Evolutionary conservation across 345 rosid genomes (phyloP).

Genomic region (Eucalyptus pauciflora): DNA sequence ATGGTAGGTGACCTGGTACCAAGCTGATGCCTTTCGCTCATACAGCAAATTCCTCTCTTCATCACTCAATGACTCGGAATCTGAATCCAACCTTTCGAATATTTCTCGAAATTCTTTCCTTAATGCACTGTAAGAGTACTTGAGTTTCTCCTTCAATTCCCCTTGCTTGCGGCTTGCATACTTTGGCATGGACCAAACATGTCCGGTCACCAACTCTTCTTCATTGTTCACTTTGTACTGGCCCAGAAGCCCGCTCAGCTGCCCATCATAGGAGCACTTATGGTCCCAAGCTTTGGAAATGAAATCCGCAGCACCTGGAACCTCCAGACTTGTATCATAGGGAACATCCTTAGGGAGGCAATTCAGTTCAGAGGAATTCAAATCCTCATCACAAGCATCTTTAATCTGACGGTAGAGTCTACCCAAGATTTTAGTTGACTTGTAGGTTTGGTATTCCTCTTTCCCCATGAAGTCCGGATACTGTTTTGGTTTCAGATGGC

Average conservation of each 20-base stretch:
- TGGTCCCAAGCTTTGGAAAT: conserved; percentile 66
- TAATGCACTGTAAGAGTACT: conserved; percentile 52
- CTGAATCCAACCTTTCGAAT: conserved; percentile 38
- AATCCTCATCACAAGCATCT: conserved; percentile 46
- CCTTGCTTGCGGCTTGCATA: conserved; percentile 60
- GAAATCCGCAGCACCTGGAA: conserved; percentile 43
- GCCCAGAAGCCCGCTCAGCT: conserved; percentile 57
- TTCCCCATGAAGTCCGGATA: conserved; percentile 97
- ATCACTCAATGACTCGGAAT: conserved; percentile 33
- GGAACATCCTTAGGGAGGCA: conserved; percentile 26
- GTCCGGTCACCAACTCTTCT: conserved; percentile 92
- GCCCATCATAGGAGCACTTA: conserved; percentile 70
- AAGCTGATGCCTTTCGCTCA: conserved; percentile 85
- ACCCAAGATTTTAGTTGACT: conserved; percentile 65
- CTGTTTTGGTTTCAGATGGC: conserved; percentile 50
- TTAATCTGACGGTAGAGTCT: conserved; percentile 56
- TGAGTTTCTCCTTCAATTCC: conserved; percentile 64
- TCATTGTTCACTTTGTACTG: conserved; percentile 79
- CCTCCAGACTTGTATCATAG: conserved; percentile 54
- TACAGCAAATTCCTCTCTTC: conserved; percentile 42
- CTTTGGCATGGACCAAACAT: conserved; percentile 90
- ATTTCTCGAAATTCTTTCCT: conserved; percentile 66
- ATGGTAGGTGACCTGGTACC: conserved; percentile 86
- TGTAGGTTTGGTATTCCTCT: conserved; percentile 57
- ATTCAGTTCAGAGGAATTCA: conserved; percentile 18